Base-by-base conservation (phyloP, 2,329 filamentous ascomycete species). In the Fusarium albosuccineum region DNA sequence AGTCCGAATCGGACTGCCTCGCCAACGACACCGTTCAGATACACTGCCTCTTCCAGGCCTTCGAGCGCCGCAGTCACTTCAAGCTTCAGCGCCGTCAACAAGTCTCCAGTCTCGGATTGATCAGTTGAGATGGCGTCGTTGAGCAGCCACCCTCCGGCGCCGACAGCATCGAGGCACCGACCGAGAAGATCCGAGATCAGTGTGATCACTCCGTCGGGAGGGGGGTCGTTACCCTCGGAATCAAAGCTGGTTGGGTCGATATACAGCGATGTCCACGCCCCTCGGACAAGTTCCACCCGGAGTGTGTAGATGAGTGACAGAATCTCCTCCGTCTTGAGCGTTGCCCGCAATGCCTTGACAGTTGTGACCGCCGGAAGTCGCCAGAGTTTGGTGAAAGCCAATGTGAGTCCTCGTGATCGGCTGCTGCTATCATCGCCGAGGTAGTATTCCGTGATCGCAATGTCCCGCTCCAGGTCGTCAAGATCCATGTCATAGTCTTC, bases 261-360 rank as follows among this genome's bases (percentile, higher is more conserved):
- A 76, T 94, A 93, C 22, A 87, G 84, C 16, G 88, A 87, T 1
- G 91, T 93, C 92, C 92, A 95, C 33, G 90, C 89, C 59, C 92
- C 92, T 67, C 89, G 87, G 52, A 89, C 87, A 45, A 95, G 83
- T 78, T 94, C 91, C 66, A 91, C 84, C 57, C 92, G 88, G 30
- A 95, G 83, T 6, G 94, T 82, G 68, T 91, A 87, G 70, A 94
- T 90, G 54, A 95, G 84, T 36, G 89, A 89, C 10, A 93, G 81
- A 26, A 91, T 87, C 69, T 94, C 90, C 66, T 90, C 85, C 3
- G 87, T 89, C 48, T 86, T 84, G 62, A 93, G 86, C 29, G 85
- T 85, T 10, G 83, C 82, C 40, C 90, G 88, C 44, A 95, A 83
- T 4, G 87, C 86, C 54, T 85, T 83, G 46, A 91, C 86, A 41